Conservation (phyloP, 148 eudicot species). For the Persicaria maculosa region DNA sequence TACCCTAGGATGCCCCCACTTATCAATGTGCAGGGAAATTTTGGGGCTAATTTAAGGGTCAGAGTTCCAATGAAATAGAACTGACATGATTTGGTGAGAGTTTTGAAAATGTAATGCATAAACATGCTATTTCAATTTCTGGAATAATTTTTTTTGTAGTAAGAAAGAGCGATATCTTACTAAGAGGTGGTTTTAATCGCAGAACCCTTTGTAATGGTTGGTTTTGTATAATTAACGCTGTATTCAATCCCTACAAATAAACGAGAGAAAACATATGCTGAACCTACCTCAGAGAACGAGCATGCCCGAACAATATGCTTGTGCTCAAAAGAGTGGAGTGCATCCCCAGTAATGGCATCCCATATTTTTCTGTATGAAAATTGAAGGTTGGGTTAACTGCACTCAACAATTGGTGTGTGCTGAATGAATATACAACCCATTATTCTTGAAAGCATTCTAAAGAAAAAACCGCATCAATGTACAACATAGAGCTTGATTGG, state of each 20-base stretch:
- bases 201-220: neutral
- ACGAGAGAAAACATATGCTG: neutral
- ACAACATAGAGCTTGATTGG: neutral
- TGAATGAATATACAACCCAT: neutral
- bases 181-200: too few species aligned
- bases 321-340: slow-evolving; percentile 88
- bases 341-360: slow-evolving; percentile 97
- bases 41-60: neutral
- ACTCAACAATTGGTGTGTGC: neutral
- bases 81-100: neutral
- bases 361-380: slow-evolving; percentile 68
- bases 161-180: too few species aligned
- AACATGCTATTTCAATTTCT: neutral
- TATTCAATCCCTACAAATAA: neutral
- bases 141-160: too few species aligned
- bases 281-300: slow-evolving; percentile 83
- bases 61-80: neutral
- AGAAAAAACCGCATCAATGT: neutral
- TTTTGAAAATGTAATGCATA: neutral
- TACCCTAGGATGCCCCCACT: too few species aligned
- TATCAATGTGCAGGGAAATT: neutral
- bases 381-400: neutral
- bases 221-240: neutral
- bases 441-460: neutral
- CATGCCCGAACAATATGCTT: slow-evolving; percentile 95